Conservation (phyloP, 495 filamentous ascomycete genomes). For the Aspergillus homomorphus region DNA sequence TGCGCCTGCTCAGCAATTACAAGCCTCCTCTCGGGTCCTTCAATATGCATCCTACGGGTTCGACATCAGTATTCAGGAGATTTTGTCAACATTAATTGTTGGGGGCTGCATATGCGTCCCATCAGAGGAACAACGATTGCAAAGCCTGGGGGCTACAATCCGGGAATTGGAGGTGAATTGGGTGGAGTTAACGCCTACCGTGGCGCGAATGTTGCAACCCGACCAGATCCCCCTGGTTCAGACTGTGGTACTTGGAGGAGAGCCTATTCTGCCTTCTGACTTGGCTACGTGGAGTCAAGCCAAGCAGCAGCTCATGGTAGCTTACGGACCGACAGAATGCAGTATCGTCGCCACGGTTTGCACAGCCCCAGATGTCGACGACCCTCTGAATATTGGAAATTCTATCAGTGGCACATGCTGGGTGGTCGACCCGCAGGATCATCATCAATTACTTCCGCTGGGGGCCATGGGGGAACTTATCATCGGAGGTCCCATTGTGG, state of each 20-base stretch:
- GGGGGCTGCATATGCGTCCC: background rate
- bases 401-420: background rate
- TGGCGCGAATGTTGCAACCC: background rate
- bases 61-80: background rate
- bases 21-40: background rate
- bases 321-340: background rate
- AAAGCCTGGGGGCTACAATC: background rate
- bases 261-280: background rate
- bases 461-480: background rate
- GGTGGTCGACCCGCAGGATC: background rate
- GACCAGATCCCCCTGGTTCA: background rate
- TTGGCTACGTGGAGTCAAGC: background rate
- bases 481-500: background rate
- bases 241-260: background rate
- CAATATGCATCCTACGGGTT: background rate
- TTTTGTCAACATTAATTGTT: background rate
- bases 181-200: background rate
- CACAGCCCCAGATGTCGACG: background rate
- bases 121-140: background rate
- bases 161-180: background rate
- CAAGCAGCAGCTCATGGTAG: background rate
- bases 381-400: background rate
- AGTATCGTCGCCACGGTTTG: background rate
- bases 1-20: background rate
- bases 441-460: background rate